Percentiles rank a stretch among this genome's conserved stretches.
Conservation (phyloP, 441 rosid species). For the Erysimum pusillum region DNA sequence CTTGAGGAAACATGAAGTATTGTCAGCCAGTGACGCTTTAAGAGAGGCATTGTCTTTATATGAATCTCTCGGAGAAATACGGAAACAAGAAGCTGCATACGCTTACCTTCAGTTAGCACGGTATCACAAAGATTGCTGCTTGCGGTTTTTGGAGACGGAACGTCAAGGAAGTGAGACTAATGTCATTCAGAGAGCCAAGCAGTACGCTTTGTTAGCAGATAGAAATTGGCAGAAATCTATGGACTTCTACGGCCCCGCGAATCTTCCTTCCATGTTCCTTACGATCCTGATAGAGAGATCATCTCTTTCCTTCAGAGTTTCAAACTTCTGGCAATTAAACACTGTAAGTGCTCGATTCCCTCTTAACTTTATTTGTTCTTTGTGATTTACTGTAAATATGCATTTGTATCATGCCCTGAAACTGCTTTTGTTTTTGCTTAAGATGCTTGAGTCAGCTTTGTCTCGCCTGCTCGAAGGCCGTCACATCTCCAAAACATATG, state of each 20-base stretch:
- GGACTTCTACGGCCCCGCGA: constrained; percentile 78
- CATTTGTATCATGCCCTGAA: not conserved
- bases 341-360: constrained; percentile 54
- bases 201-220: constrained; percentile 87
- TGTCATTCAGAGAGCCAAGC: constrained; percentile 72
- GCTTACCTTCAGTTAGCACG: constrained; percentile 88
- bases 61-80: constrained; percentile 80
- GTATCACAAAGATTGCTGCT: constrained; percentile 83
- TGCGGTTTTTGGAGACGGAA: constrained; percentile 67
- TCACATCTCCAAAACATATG: constrained; percentile 48
- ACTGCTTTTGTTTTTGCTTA: constrained; percentile 27
- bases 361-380: constrained; percentile 8
- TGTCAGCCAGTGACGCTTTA: constrained; percentile 92
- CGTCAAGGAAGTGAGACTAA: constrained; percentile 57
- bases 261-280: constrained; percentile 79
- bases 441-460: constrained; percentile 87
- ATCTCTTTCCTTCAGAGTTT: constrained; percentile 64
- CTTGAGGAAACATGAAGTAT: constrained; percentile 69
- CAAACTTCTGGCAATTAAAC: constrained; percentile 62
- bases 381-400: not conserved
- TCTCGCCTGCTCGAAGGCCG: constrained; percentile 79
- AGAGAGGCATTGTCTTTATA: constrained; percentile 84
- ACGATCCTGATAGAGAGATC: constrained; percentile 80
- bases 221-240: constrained; percentile 85
- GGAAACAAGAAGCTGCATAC: constrained; percentile 92